These are phyloP conservation scores for Talaromyces liani DNA, from an alignment of 495 filamentous ascomycete genomes.

Conservation along the genomic window DNA sequence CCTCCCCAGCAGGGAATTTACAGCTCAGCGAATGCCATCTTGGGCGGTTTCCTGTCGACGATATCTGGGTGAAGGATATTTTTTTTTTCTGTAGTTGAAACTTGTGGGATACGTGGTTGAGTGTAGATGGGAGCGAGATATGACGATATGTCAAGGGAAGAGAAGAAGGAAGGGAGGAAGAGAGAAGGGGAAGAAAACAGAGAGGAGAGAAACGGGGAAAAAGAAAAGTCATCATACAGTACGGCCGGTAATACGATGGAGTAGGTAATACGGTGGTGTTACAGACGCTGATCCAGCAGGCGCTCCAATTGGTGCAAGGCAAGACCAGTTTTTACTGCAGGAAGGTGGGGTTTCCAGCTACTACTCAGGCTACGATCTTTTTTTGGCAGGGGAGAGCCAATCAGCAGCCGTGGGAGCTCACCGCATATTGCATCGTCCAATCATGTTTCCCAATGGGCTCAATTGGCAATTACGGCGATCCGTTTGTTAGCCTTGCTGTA, in stretches of 20 bases:
- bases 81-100: slow-evolving; percentile 25
- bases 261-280: not conserved
- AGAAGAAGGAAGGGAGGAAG: slow-evolving; percentile 18
- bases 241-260: slow-evolving; percentile 6
- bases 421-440: not conserved
- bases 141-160: slow-evolving; percentile 9
- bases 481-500: not conserved
- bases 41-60: slow-evolving; percentile 70
- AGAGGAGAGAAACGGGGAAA: slow-evolving; percentile 21
- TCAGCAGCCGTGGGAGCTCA: slow-evolving; percentile 6
- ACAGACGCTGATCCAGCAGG: not conserved
- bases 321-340: not conserved
- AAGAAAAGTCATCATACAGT: slow-evolving; percentile 19
- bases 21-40: slow-evolving; percentile 88
- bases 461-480: not conserved
- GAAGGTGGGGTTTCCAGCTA: not conserved
- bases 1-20: slow-evolving; percentile 81
- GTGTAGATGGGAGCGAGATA: slow-evolving; percentile 17
- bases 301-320: not conserved
- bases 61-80: slow-evolving; percentile 45
- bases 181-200: slow-evolving; percentile 19
- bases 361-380: slow-evolving; percentile 9
- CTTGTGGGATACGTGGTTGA: slow-evolving; percentile 10
- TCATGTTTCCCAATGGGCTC: not conserved
- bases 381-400: slow-evolving; percentile 15